Evolutionary conservation across 1,284 basidiomycete species (phyloP).

Genomic region (Marasmius oreades): DNA sequence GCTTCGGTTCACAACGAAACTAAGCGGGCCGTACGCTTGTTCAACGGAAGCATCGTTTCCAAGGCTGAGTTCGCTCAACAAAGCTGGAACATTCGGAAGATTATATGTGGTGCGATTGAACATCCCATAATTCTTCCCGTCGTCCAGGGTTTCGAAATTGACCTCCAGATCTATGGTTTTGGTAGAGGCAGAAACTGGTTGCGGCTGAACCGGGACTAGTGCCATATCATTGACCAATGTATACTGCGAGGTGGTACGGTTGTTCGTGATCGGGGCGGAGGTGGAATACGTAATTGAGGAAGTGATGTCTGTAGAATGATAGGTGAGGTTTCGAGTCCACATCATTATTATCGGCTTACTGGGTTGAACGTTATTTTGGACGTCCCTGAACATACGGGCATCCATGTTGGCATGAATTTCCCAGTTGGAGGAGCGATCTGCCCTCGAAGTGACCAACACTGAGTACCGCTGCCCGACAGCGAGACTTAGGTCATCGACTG

Average conservation of each 20-base stretch:
- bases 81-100: constrained; percentile 62
- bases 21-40: constrained; percentile 74
- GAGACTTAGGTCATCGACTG: constrained; percentile 67
- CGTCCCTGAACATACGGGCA: constrained; percentile 77
- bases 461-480: constrained; percentile 91
- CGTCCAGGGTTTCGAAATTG: constrained; percentile 67
- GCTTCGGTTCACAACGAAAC: constrained; percentile 70
- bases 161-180: constrained; percentile 55
- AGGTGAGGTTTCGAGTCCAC: not conserved
- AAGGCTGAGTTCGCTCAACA: constrained; percentile 73
- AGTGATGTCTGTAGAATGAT: constrained; percentile 61
- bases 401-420: constrained; percentile 90
- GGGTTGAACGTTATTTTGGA: constrained; percentile 67
- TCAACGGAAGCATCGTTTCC: constrained; percentile 59
- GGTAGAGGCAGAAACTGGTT: constrained; percentile 42
- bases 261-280: constrained; percentile 43
- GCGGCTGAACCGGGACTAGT: constrained; percentile 50
- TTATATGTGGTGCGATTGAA: constrained; percentile 74
- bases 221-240: constrained; percentile 55
- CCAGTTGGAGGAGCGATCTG: constrained; percentile 83
- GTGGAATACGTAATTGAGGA: constrained; percentile 65
- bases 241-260: constrained; percentile 49
- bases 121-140: constrained; percentile 75
- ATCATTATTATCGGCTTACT: constrained; percentile 44
- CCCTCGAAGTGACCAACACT: constrained; percentile 83